Evolutionary conservation across 768 basidiomycete species (phyloP).

Genomic region (Kwoniella sp.): DNA sequence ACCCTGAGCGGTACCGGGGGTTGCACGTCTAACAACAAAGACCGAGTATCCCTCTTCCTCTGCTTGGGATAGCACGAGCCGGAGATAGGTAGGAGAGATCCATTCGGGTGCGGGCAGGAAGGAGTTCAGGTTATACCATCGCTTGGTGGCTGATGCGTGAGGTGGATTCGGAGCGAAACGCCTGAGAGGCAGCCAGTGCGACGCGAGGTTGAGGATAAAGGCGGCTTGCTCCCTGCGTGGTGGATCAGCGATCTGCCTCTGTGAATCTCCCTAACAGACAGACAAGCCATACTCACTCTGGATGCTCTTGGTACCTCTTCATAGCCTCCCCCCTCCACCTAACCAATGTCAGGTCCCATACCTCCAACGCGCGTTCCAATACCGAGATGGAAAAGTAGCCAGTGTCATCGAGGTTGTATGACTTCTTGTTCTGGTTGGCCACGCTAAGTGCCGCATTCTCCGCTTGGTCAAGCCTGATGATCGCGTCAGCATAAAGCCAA

Average conservation of each 20-base stretch:
- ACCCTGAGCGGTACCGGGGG: slow-evolving; percentile 10
- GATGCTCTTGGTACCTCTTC: slow-evolving; percentile 67
- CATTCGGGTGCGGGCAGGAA: slow-evolving; percentile 67
- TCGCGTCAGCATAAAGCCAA: no score
- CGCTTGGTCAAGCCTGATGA: slow-evolving; percentile 40
- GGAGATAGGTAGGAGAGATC: slow-evolving; percentile 76
- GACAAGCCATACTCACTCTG: slow-evolving; percentile 59
- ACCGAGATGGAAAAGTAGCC: slow-evolving; percentile 93
- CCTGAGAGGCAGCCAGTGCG: slow-evolving; percentile 86
- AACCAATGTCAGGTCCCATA: slow-evolving; percentile 76
- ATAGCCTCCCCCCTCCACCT: slow-evolving; percentile 82
- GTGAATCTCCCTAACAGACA: not conserved
- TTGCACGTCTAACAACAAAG: slow-evolving; percentile 31
- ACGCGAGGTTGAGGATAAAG: slow-evolving; percentile 77
- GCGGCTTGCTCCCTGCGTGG: slow-evolving; percentile 66
- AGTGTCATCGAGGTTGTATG: slow-evolving; percentile 83
- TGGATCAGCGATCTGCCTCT: not conserved
- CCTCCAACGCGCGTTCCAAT: slow-evolving; percentile 62
- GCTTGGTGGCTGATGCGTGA: slow-evolving; percentile 36
- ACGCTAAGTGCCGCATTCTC: slow-evolving; percentile 48
- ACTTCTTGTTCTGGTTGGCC: slow-evolving; percentile 55
- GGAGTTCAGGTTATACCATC: slow-evolving; percentile 90
- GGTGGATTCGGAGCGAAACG: slow-evolving; percentile 60
- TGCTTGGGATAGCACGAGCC: slow-evolving; percentile 80
- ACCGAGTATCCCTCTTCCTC: slow-evolving; percentile 67